phyloP scores from a whole-genome alignment of 441 rosid genomes.

The Heliophila coronopifolia region DNA sequence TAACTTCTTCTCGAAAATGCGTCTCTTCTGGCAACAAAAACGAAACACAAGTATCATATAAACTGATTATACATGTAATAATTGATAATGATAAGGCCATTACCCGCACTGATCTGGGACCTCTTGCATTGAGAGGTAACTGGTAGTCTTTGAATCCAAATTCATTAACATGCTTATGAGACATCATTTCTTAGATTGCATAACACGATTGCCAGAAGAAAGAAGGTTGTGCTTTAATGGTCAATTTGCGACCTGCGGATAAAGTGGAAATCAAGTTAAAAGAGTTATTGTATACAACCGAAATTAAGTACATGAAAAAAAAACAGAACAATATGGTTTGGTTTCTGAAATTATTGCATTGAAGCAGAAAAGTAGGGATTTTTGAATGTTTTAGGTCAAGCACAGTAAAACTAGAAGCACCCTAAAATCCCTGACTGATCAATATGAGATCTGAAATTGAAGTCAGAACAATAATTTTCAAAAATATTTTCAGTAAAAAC shows the following conservation, averaged over 20 bases:
- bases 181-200: slow-evolving; percentile 60
- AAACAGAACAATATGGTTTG: background rate
- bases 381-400: background rate
- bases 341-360: background rate
- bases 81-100: background rate
- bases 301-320: background rate
- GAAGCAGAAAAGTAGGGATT: background rate
- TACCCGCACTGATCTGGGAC: slow-evolving; percentile 58
- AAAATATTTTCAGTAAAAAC: too few relatives aligned
- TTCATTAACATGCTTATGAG: slow-evolving; percentile 41
- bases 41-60: slow-evolving; percentile 8
- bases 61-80: background rate
- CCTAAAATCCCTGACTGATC: too few relatives aligned
- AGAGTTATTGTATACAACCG: too few relatives aligned
- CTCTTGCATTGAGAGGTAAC: slow-evolving; percentile 56
- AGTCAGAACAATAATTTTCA: too few relatives aligned
- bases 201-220: slow-evolving; percentile 26
- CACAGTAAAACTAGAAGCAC: too few relatives aligned
- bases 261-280: background rate
- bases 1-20: slow-evolving; percentile 32
- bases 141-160: slow-evolving; percentile 44
- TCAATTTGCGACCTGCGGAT: slow-evolving; percentile 4
- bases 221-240: slow-evolving; percentile 1
- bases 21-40: slow-evolving; percentile 37
- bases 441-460: too few relatives aligned